A percentile compares a stretch with the other conserved stretches of the same genome.
phyloP scores from a whole-genome alignment of 2,329 filamentous ascomycete genomes.

The Penicillium sp. region DNA sequence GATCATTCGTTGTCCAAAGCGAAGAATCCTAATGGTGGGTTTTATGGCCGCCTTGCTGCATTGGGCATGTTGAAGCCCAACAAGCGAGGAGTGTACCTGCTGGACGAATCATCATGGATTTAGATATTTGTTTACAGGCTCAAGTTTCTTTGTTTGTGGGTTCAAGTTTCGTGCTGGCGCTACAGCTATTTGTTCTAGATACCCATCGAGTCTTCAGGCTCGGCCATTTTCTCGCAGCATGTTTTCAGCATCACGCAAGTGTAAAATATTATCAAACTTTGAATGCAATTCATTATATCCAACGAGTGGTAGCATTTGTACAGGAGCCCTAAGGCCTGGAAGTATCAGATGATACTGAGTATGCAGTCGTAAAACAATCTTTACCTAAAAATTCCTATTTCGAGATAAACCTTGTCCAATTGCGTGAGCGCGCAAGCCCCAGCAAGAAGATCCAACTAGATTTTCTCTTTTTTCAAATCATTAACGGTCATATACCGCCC shows the following conservation, averaged over 20 bases:
- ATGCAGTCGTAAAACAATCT: too few relatives aligned
- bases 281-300: not conserved
- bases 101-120: slow-evolving; percentile 17
- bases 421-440: not conserved
- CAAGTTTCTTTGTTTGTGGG: not conserved
- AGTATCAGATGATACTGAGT: not conserved
- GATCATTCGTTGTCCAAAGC: slow-evolving; percentile 11
- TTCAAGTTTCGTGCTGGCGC: not conserved
- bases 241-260: not conserved
- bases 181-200: not conserved
- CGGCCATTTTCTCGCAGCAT: not conserved
- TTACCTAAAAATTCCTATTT: not conserved
- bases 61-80: slow-evolving; percentile 12
- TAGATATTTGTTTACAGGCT: not conserved
- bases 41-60: slow-evolving; percentile 19
- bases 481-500: slow-evolving; percentile 97
- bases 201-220: not conserved
- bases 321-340: not conserved
- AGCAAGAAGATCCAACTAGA: slow-evolving; percentile 19
- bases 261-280: not conserved
- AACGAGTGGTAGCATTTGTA: not conserved
- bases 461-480: slow-evolving; percentile 67
- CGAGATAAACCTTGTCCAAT: not conserved
- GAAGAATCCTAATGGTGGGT: slow-evolving; percentile 14
- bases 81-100: slow-evolving; percentile 5